These are phyloP conservation scores for Chlorociboria aeruginascens DNA, from an alignment of 495 filamentous ascomycete genomes.

Conservation along the genomic window DNA sequence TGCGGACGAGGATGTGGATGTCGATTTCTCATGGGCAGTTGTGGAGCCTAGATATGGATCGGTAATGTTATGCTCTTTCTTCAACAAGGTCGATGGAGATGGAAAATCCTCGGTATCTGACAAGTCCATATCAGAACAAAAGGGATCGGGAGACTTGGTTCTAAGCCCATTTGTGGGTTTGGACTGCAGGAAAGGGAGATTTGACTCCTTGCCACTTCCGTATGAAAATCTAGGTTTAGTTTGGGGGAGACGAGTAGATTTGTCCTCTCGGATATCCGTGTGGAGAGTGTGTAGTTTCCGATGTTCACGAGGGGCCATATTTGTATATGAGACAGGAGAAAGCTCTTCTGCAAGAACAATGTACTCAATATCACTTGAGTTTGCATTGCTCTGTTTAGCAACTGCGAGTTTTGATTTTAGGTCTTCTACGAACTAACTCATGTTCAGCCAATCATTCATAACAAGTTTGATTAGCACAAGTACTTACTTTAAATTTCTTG, in stretches of 20 bases:
- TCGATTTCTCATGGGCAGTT: neutral
- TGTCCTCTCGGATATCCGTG: constrained; percentile 6
- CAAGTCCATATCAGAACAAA: no score
- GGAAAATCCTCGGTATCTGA: constrained; percentile 28
- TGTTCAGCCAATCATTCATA: neutral
- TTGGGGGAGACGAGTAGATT: constrained; percentile 15
- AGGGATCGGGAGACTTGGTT: constrained; percentile 8
- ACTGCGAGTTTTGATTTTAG: neutral
- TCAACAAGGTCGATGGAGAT: constrained; percentile 23
- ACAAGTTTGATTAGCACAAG: no score
- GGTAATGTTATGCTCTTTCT: neutral
- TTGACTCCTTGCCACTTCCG: constrained; percentile 12
- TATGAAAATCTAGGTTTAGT: constrained; percentile 25
- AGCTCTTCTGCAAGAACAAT: constrained; percentile 23
- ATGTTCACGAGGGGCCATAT: constrained; percentile 20
- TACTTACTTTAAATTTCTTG: no score
- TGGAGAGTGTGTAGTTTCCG: constrained; percentile 25
- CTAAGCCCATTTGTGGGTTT: neutral
- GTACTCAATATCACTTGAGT: constrained; percentile 21
- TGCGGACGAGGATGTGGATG: constrained; percentile 1
- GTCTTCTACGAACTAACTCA: neutral
- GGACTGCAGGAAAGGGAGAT: constrained; percentile 2
- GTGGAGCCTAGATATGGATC: neutral
- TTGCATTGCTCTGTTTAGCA: neutral
- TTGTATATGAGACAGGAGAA: constrained; percentile 13